A percentile compares a stretch with the other conserved stretches of the same genome.
phyloP scores from a whole-genome alignment of 1,284 basidiomycete species.

The Cutaneotrichosporon sp. region DNA sequence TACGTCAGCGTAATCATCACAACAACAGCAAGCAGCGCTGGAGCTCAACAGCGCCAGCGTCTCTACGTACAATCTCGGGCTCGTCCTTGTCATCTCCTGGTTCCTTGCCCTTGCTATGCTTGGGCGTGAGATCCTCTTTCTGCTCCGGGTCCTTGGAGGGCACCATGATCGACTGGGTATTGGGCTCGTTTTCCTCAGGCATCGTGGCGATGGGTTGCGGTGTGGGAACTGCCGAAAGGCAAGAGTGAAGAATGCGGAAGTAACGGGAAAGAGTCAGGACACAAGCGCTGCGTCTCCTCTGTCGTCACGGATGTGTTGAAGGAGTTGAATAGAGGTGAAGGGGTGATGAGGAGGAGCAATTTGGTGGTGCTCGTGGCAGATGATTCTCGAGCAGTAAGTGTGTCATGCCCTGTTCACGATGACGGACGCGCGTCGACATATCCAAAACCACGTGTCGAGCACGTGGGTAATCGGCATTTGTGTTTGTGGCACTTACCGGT shows the following conservation, averaged over 20 bases:
- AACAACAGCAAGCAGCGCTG: neutral
- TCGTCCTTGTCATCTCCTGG: constrained; percentile 54
- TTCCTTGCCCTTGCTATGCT: constrained; percentile 45
- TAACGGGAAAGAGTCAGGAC: too few species aligned
- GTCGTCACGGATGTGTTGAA: neutral
- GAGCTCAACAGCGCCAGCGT: neutral
- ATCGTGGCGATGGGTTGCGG: constrained; percentile 11
- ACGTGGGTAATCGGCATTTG: neutral
- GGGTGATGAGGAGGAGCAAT: too few species aligned
- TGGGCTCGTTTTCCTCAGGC: constrained; percentile 27
- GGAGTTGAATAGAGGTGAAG: neutral
- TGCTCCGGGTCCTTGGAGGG: constrained; percentile 50
- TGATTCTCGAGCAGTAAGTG: neutral
- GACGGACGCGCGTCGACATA: constrained; percentile 1
- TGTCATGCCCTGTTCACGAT: neutral
- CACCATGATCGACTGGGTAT: constrained; percentile 45
- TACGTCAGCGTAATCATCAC: constrained; percentile 9
- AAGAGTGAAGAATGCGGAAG: too few species aligned
- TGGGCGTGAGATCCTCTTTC: constrained; percentile 50
- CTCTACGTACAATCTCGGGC: constrained; percentile 69
- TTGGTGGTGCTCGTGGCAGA: neutral
- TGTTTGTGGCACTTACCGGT: neutral
- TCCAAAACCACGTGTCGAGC: neutral
- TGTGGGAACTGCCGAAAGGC: too few species aligned
- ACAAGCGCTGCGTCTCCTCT: neutral